phyloP scores from a whole-genome alignment of 805 yeast species.

The Tetrapisispora iriomotensis region DNA sequence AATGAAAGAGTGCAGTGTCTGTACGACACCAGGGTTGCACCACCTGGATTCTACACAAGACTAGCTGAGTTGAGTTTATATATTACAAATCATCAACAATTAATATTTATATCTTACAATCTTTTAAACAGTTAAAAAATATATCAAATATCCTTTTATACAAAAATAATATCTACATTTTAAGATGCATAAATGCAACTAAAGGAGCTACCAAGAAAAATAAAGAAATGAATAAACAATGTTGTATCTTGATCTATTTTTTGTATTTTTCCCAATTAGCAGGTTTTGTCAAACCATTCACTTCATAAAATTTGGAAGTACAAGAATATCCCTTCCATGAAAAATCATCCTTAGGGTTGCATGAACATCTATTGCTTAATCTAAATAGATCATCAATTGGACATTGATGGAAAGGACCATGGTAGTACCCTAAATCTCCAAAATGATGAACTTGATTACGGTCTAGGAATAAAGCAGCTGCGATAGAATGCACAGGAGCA shows the following conservation, averaged over 20 bases:
- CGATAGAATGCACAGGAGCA: slow-evolving; percentile 80
- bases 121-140: too few relatives aligned
- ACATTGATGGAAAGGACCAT: slow-evolving; percentile 67
- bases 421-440: slow-evolving; percentile 71
- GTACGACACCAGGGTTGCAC: too few relatives aligned
- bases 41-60: too few relatives aligned
- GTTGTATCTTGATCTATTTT: background rate
- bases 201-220: too few relatives aligned
- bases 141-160: too few relatives aligned
- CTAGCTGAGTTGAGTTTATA: too few relatives aligned
- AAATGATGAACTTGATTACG: slow-evolving; percentile 61
- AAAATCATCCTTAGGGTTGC: slow-evolving; percentile 63
- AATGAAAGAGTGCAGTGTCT: too few relatives aligned
- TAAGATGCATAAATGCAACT: too few relatives aligned
- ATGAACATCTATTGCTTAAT: slow-evolving; percentile 53
- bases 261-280: slow-evolving; percentile 45
- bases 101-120: too few relatives aligned
- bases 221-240: too few relatives aligned
- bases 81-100: too few relatives aligned
- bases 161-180: too few relatives aligned
- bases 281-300: slow-evolving; percentile 44
- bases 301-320: slow-evolving; percentile 47
- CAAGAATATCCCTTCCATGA: slow-evolving; percentile 65
- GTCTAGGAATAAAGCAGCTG: slow-evolving; percentile 61
- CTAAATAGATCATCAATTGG: slow-evolving; percentile 58